Evolutionary conservation across 176 grass and related monocot species (phyloP).

Genomic region (Paspalum vaginatum): DNA sequence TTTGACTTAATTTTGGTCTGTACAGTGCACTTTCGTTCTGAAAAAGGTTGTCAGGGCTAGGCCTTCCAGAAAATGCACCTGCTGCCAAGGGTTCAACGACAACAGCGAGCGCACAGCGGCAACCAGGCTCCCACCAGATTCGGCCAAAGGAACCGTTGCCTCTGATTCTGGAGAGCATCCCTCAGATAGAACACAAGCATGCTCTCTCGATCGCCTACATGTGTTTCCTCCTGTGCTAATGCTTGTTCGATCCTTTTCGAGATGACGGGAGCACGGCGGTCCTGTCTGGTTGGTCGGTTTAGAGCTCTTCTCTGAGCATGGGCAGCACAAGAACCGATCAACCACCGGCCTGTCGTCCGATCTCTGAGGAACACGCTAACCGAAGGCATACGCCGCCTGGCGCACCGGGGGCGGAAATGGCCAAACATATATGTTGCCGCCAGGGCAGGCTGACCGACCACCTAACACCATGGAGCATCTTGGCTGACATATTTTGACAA

Average conservation of each 20-base stretch:
- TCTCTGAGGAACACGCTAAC: conserved; percentile 20
- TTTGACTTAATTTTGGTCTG: background rate
- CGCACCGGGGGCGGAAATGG: background rate
- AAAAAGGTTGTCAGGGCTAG: background rate
- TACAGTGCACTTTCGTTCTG: background rate
- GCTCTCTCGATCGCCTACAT: background rate
- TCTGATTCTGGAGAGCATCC: background rate
- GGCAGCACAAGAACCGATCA: conserved; percentile 30
- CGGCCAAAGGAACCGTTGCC: background rate
- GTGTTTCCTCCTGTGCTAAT: background rate
- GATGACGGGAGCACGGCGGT: conserved; percentile 26
- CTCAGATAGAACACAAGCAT: background rate
- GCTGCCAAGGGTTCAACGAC: background rate
- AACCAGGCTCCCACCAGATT: background rate
- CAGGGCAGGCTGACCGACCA: conserved; percentile 31
- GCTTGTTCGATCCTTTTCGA: background rate
- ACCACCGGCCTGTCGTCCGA: conserved; percentile 25
- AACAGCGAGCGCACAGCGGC: conserved; percentile 6
- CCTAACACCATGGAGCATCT: conserved; percentile 18
- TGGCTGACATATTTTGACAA: conserved; percentile 5
- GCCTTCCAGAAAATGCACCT: conserved; percentile 3
- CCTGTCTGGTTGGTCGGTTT: conserved; percentile 28
- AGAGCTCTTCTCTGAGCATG: background rate
- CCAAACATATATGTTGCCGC: conserved; percentile 31
- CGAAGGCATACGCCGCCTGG: background rate